These are phyloP conservation scores for Colletotrichum somersetense DNA, from an alignment of 2,329 filamentous ascomycete genomes.

Conservation along the genomic window DNA sequence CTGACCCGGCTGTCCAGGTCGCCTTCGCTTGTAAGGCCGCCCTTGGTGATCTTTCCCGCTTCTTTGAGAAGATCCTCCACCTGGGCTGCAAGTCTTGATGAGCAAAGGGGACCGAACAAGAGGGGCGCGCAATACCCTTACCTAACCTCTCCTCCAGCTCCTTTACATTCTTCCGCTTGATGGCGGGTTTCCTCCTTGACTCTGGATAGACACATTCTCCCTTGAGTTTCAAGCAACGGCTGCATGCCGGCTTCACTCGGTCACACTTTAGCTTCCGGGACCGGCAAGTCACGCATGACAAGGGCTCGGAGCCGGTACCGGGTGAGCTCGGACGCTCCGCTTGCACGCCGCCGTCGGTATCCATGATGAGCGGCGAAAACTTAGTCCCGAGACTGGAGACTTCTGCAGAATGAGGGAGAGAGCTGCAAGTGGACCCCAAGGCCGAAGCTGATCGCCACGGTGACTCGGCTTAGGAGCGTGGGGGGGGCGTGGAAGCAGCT, in stretches of 20 bases:
- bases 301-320: conserved; percentile 54
- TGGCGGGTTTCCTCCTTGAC: conserved; percentile 87
- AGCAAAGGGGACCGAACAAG: conserved; percentile 16
- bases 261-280: conserved; percentile 91
- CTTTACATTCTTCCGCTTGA: conserved; percentile 91
- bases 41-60: conserved; percentile 53
- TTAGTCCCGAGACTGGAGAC: conserved; percentile 13
- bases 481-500: background rate
- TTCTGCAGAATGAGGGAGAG: background rate
- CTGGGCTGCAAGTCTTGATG: conserved; percentile 69
- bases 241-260: conserved; percentile 81
- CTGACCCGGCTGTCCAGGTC: conserved; percentile 42
- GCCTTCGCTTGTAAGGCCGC: background rate
- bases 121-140: conserved; percentile 55
- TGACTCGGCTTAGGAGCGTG: conserved; percentile 4
- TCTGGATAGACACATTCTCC: conserved; percentile 90
- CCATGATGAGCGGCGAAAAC: conserved; percentile 40
- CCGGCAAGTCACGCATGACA: conserved; percentile 87
- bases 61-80: conserved; percentile 84
- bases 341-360: conserved; percentile 38
- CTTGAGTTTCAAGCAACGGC: conserved; percentile 80
- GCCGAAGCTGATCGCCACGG: conserved; percentile 15
- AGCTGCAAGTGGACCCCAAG: conserved; percentile 31
- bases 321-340: conserved; percentile 30
- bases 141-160: conserved; percentile 89